Base-by-base conservation (phyloP, 371 early-diverging fungal genomes). In the Mucor lusitanicus region DNA sequence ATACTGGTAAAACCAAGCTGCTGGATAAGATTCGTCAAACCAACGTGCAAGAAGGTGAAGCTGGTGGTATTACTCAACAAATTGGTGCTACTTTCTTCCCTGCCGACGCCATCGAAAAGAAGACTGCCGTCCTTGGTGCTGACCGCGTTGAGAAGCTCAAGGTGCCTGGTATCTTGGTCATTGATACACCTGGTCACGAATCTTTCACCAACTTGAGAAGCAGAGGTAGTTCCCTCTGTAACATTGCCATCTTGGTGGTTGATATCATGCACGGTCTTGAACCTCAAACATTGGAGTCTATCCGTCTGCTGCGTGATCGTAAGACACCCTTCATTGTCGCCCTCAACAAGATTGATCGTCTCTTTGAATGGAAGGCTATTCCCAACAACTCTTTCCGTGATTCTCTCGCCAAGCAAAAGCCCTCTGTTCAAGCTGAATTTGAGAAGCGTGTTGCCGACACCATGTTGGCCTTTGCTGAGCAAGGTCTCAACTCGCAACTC, bases 11-110 rank as follows among this genome's bases (percentile, higher is more conserved):
- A 81, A 99, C 99, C 42, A 99, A 99, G 80, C 83, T 99, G 59
- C 87, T 99, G 63, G 99, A 99, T 87, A 99, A 99, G 88, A 95
- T 99, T 80, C 92, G 99, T 68, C 99, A 99, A 78, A 99, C 99
- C 50, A 98, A 99, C 82, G 99, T 99, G 23, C 99, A 99, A 84
- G 99, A 96, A 70, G 95, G 96, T 67, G 99, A 99, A 91, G 99
- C 99, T 59, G 99, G 99, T 74, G 99, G 99, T 82, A 99, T 99
- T 79, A 99, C 99, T 32, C 99, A 99, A 83, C 99, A 99, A 79
- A 99, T 99, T 70, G 99, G 99, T 82, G 99, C 99, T 33, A 99
- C 99, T 23, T 99, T 95, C 86, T 99, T 99, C 92, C 99, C 99
- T 23, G 86, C 93, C 61, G 93, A 95, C 35, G 95, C 96, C 40